Evolutionary conservation across 768 basidiomycete species (phyloP), one percentile per base, ranked within the genome.

Genomic region (Lyophyllum decastes): DNA sequence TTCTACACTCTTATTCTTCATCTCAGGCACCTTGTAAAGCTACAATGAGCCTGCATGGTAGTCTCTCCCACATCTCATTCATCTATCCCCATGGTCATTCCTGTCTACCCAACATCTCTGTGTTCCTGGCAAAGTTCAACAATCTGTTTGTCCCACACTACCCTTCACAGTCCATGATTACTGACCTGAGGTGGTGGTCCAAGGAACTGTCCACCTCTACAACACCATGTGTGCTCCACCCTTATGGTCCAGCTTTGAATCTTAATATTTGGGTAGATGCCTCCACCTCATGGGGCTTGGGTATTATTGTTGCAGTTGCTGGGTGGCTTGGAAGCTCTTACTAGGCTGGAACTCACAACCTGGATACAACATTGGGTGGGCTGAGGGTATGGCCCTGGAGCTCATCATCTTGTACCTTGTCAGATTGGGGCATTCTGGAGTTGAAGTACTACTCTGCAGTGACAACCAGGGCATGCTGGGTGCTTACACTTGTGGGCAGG

Each of bases 221-320:
- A n/a, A 14, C 1, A 2, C 4, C 19, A 3, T 21, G 33, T 2
- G 4, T n/a, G 1, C 10, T 50, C 6, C 4, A 1, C 9, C n/a
- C 34, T 19, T n/a, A 21, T 2, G 49, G 33, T 2, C 49, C 30
- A 9, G 11, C 33, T 9, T 2, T 24, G 2, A 33, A 50, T 35
- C 7, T 50, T 2, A 33, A n/a, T 2, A 58, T 72, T 25, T 76
- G 66, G 55, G 73, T 77, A 0, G 74, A 77, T 52, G 73, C 77
- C 0, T 77, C 73, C 1, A 75, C 75, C n/a, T 17, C 26, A 2
- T 57, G 58, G 57, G 52, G 60, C 22, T 54, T 62, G 4, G 35
- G 35, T 4, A 11, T 38, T 16, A 38, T 38, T 16, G 14, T 12
- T 17, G 35, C 11, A 17, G 14, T 4, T 16, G 11, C 5, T 38